These are phyloP conservation scores for Hordeum vulgare DNA, from an alignment of 176 grass and related monocot genomes.

Conservation along the genomic window MorexV3_pseudomolecules_assembly NC_058524.1:577862080-577862579, in stretches of 20 bases:
- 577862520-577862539: constrained; percentile 8
- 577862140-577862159: too few species aligned
- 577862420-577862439: neutral
- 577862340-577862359: neutral
- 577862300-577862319: constrained; percentile 17
- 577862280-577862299: constrained; percentile 1
- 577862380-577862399: neutral
- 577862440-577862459: neutral
- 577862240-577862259: constrained; percentile 5
- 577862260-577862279: constrained; percentile 5
- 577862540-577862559: constrained; percentile 17
- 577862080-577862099: too few species aligned
- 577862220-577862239: constrained; percentile 23
- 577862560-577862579: constrained; percentile 32
- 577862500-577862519: neutral
- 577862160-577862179: too few species aligned
- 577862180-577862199: neutral
- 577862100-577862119: too few species aligned
- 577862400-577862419: neutral
- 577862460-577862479: constrained; percentile 31
- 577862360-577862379: neutral
- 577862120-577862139: too few species aligned
- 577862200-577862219: neutral
- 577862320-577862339: neutral
- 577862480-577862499: neutral